Conservation (phyloP, 345 rosid species). For the Eutrema japonicum region DNA sequence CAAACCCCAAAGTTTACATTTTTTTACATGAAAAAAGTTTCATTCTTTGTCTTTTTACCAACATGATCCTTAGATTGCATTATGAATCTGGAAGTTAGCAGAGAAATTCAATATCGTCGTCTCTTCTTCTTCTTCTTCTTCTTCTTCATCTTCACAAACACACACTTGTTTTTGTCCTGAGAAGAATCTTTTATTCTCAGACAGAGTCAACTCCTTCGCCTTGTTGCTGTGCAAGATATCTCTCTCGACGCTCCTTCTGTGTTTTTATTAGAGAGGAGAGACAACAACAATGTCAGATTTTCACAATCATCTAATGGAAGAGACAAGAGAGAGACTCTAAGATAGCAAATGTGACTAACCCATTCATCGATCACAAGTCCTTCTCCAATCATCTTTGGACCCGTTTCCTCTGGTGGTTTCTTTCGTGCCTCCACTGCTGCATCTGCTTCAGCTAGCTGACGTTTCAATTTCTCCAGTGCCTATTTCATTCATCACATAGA, state of each 20-base stretch:
- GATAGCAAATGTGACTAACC: constrained; percentile 55
- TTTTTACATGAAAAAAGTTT: constrained; percentile 37
- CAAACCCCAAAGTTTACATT: constrained; percentile 33
- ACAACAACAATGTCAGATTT: constrained; percentile 7
- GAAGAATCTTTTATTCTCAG: constrained; percentile 40
- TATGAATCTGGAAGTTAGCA: constrained; percentile 40
- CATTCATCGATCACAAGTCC: constrained; percentile 99
- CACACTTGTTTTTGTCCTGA: constrained; percentile 13
- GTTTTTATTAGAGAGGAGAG: background rate
- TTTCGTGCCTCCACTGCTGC: constrained; percentile 81
- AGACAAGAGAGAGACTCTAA: background rate
- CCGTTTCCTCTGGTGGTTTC: constrained; percentile 82
- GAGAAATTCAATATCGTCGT: constrained; percentile 35
- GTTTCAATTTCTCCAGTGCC: constrained; percentile 88
- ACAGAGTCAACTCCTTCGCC: constrained; percentile 69
- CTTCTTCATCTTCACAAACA: constrained; percentile 5
- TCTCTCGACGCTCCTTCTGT: constrained; percentile 96
- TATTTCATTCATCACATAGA: constrained; percentile 24
- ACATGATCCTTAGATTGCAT: constrained; percentile 36
- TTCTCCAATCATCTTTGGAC: constrained; percentile 88
- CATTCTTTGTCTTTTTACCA: constrained; percentile 18
- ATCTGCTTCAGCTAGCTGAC: constrained; percentile 86
- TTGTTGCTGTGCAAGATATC: constrained; percentile 93
- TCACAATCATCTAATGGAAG: constrained; percentile 2
- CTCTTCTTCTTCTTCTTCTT: constrained; percentile 35